Evolutionary conservation across 805 yeast species (phyloP).

Genomic region (Candida sithepensis): DNA sequence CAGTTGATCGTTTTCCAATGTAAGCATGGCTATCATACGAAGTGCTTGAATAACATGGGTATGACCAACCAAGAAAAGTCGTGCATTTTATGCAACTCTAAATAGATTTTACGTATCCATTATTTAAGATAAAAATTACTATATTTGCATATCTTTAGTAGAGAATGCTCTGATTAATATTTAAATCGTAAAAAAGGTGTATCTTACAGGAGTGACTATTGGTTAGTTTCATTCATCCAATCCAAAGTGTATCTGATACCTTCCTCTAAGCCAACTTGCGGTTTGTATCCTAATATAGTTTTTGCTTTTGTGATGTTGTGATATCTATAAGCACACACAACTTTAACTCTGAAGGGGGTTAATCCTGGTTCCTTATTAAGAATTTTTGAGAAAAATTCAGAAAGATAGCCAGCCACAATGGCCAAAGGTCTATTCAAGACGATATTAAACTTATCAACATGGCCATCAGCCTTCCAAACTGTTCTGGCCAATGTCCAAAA

Average conservation of each 20-base stretch:
- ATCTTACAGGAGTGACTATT: conserved; percentile 8
- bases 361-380: conserved; percentile 86
- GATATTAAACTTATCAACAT: conserved; percentile 63
- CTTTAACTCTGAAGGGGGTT: conserved; percentile 90
- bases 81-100: conserved; percentile 40
- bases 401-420: conserved; percentile 71
- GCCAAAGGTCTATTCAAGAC: conserved; percentile 76
- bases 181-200: too few relatives aligned
- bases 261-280: conserved; percentile 71
- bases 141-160: neutral
- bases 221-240: conserved; percentile 76
- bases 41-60: conserved; percentile 52
- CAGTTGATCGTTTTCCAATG: conserved; percentile 58
- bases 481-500: conserved; percentile 97
- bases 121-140: too few relatives aligned
- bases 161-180: neutral
- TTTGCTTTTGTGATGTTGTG: conserved; percentile 91
- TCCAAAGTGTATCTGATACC: conserved; percentile 78
- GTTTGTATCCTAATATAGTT: conserved; percentile 68
- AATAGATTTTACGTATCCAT: neutral
- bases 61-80: conserved; percentile 22
- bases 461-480: conserved; percentile 96
- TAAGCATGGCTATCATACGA: conserved; percentile 60
- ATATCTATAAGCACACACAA: conserved; percentile 90
- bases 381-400: conserved; percentile 69